Conservation (phyloP, 179 eudicot species). For the Camellia oleifera region DNA sequence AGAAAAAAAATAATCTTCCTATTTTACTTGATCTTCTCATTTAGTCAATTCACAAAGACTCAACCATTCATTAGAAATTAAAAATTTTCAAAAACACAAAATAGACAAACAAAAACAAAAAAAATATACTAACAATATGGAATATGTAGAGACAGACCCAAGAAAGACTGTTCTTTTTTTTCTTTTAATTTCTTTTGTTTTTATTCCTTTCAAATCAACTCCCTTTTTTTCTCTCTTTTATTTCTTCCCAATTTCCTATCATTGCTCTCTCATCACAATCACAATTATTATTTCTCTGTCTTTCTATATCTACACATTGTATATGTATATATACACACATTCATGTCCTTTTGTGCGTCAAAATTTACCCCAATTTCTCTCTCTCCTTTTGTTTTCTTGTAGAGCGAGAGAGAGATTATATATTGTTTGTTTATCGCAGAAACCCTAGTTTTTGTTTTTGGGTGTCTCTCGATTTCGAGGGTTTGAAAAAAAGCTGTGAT, state of each 20-base stretch:
- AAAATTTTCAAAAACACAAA: not conserved
- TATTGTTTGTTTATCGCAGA: slow-evolving; percentile 4
- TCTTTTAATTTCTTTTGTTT: not conserved
- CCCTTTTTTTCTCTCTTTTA: too few species aligned
- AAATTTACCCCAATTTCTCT: not conserved
- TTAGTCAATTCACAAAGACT: not conserved
- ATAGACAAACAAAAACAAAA: not conserved
- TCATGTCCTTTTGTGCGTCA: not conserved
- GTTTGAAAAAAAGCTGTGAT: slow-evolving; percentile 7
- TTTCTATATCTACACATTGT: not conserved
- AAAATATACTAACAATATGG: slow-evolving; percentile 18
- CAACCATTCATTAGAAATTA: not conserved
- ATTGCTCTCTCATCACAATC: not conserved
- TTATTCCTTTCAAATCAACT: too few species aligned
- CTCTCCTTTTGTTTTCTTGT: slow-evolving; percentile 10
- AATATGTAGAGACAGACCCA: slow-evolving; percentile 15
- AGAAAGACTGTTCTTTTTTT: slow-evolving; percentile 17
- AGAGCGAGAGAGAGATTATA: slow-evolving; percentile 1
- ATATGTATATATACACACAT: not conserved
- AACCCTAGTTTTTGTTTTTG: slow-evolving; percentile 23
- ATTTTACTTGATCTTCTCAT: not conserved
- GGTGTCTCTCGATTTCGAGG: slow-evolving; percentile 18
- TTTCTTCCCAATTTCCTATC: not conserved
- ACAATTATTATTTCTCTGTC: not conserved
- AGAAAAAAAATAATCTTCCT: not conserved